Base-by-base conservation (phyloP, 331 rosid species). In the Malus hybrid region DNA sequence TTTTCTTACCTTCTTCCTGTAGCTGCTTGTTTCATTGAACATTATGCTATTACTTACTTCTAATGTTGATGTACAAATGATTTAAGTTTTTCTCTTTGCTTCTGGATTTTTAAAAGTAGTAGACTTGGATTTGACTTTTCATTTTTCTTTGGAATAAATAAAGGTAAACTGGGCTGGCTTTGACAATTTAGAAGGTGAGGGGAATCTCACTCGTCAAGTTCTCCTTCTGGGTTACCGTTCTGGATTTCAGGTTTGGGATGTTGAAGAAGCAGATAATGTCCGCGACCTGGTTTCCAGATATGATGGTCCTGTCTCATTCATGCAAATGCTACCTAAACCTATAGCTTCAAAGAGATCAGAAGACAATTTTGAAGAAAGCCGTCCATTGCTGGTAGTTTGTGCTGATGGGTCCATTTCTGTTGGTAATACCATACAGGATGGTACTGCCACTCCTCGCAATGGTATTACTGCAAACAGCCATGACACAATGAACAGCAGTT, bases 221-320 rank as follows among this genome's bases (percentile, higher is more conserved):
- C 97, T 95, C 56, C 90, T 95, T 80, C 86, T 95, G 76, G 98
- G 98, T 61, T 92, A 84, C 77, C 89, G 78, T 57, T 92, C 93
- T 60, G 99, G 99, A 77, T 95, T 95, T 87, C 98, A 92, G 80
- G 94, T 95, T 80, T 95, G 98, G 99, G 96, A 88, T 84, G 98
- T 92, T 52, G 97, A 95, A 84, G 98, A 95, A 84, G 94, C 98
- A 28, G 83, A 89, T 56, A 92, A 90, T 81, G 91, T 95, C 61
- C 89, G 86, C 6, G 99, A 89, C 79, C 78, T 92, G 18, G 91
- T 92, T 78, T 95, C 94, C 76, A 85, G 86, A 71, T 93, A 88
- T 34, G 98, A 89, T 42, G 93, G 96, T 66, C 92, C 98, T 76
- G 93, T 90, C 79, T 89, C 94, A 75, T 88, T 84, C 70, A 84